Percentiles rank a stretch among this genome's conserved stretches.
phyloP scores from a whole-genome alignment of 2,329 filamentous ascomycete species.

The Penicillium sp. region DNA sequence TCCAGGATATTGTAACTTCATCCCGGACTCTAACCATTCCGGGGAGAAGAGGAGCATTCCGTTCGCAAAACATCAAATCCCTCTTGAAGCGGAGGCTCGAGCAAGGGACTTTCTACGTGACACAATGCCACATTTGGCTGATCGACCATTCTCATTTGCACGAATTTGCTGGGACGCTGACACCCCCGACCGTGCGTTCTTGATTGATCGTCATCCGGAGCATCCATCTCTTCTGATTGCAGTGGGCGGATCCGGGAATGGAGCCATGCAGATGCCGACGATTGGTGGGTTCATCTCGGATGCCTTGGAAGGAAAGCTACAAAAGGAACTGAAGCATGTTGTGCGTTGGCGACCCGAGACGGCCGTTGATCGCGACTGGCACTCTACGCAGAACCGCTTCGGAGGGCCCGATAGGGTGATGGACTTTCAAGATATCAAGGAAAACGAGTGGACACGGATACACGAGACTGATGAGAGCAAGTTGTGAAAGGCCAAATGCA shows the following conservation, averaged over 20 bases:
- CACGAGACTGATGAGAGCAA: not conserved
- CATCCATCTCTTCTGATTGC: slow-evolving; percentile 47
- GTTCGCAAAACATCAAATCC: slow-evolving; percentile 45
- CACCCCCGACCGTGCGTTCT: slow-evolving; percentile 53
- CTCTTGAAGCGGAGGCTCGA: slow-evolving; percentile 47
- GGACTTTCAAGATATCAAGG: slow-evolving; percentile 45
- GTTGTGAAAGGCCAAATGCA: not conserved
- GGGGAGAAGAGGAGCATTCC: slow-evolving; percentile 38
- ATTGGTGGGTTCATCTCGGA: slow-evolving; percentile 53
- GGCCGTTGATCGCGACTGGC: slow-evolving; percentile 47
- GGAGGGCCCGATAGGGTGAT: slow-evolving; percentile 50
- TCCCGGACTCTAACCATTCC: slow-evolving; percentile 22
- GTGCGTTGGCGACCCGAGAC: slow-evolving; percentile 55
- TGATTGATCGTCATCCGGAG: slow-evolving; percentile 52
- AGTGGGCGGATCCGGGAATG: slow-evolving; percentile 53
- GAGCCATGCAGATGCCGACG: slow-evolving; percentile 53
- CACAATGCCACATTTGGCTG: slow-evolving; percentile 53
- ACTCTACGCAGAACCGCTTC: slow-evolving; percentile 49
- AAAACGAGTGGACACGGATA: slow-evolving; percentile 39
- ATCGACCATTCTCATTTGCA: slow-evolving; percentile 50
- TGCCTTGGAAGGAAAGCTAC: slow-evolving; percentile 46
- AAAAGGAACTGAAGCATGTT: slow-evolving; percentile 42
- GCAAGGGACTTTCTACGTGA: slow-evolving; percentile 51
- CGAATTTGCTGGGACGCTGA: slow-evolving; percentile 59
- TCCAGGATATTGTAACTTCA: slow-evolving; percentile 55